Percentiles rank a stretch among this genome's conserved stretches.
These are phyloP conservation scores for Fusarium cicatricum DNA, from an alignment of 2,329 filamentous ascomycete species.

Conservation along the genomic window DNA sequence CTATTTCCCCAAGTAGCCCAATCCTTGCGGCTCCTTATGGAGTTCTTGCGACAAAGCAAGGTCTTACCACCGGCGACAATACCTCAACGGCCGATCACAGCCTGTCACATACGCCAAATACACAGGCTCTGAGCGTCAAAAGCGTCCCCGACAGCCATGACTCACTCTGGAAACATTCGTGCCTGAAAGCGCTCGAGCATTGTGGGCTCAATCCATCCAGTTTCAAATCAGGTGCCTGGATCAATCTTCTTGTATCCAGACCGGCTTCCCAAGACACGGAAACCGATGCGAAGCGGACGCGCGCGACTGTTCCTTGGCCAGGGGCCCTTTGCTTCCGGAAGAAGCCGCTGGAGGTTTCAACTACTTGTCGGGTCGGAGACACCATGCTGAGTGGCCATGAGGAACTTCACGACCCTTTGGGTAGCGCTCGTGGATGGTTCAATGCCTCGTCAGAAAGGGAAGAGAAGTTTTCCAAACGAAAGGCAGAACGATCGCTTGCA, in stretches of 20 bases:
- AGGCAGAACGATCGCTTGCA: constrained; percentile 57
- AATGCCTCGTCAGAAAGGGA: constrained; percentile 55
- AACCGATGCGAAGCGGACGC: constrained; percentile 52
- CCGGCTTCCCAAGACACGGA: constrained; percentile 54
- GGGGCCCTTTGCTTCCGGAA: constrained; percentile 62
- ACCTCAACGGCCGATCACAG: constrained; percentile 44
- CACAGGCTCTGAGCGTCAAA: constrained; percentile 56
- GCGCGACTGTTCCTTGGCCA: constrained; percentile 62
- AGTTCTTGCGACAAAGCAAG: constrained; percentile 45
- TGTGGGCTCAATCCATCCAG: constrained; percentile 57
- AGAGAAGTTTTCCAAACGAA: constrained; percentile 56
- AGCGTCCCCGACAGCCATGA: constrained; percentile 52
- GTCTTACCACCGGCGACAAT: constrained; percentile 25
- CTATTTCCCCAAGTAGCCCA: constrained; percentile 53
- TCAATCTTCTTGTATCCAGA: constrained; percentile 59
- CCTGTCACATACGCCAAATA: constrained; percentile 61
- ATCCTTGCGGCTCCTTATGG: constrained; percentile 66
- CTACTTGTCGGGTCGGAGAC: constrained; percentile 52
- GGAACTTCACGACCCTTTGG: constrained; percentile 59
- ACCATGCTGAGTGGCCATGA: constrained; percentile 48
- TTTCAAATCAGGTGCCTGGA: constrained; percentile 58
- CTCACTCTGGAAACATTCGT: constrained; percentile 59
- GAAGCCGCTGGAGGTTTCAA: constrained; percentile 52
- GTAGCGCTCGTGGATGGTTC: constrained; percentile 59
- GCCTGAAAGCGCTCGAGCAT: constrained; percentile 59